A percentile compares a stretch with the other conserved stretches of the same genome.
Conservation (phyloP, 768 basidiomycete species). For the Saitozyma podzolica region DNA sequence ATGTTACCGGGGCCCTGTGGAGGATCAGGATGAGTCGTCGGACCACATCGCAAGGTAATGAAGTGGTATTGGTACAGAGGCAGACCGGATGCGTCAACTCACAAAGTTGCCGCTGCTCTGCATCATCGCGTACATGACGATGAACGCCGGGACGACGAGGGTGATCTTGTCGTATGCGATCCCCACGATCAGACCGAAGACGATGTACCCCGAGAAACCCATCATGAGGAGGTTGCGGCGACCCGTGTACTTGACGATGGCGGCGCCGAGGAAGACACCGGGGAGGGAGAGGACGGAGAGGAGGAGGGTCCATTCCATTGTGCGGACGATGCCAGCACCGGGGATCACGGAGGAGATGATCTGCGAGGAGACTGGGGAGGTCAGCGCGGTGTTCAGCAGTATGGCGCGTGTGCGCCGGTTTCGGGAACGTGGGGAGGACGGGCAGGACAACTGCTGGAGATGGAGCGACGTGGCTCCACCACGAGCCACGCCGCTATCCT, state of each 20-base stretch:
- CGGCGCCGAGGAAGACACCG: slow-evolving; percentile 54
- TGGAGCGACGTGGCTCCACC: no score
- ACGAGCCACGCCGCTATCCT: no score
- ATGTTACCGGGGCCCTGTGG: slow-evolving; percentile 60
- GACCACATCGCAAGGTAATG: neutral
- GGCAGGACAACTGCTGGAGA: no score
- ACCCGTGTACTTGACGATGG: slow-evolving; percentile 19
- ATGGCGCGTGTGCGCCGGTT: slow-evolving; percentile 33
- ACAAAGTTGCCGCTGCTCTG: slow-evolving; percentile 67
- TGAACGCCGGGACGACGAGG: slow-evolving; percentile 64
- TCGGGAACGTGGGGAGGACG: no score
- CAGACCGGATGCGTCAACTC: slow-evolving; percentile 62
- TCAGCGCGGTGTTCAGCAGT: no score
- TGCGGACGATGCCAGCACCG: slow-evolving; percentile 56
- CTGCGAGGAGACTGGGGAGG: slow-evolving; percentile 47
- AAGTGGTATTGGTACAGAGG: neutral
- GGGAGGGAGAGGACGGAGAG: slow-evolving; percentile 55
- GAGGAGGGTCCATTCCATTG: slow-evolving; percentile 54
- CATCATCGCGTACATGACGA: slow-evolving; percentile 73
- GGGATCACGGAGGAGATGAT: slow-evolving; percentile 70
- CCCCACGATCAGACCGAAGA: slow-evolving; percentile 55
- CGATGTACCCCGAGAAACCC: slow-evolving; percentile 65
- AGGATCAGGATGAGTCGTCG: no score
- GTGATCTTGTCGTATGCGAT: slow-evolving; percentile 64
- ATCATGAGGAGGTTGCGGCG: slow-evolving; percentile 48